These are phyloP conservation scores for Cyamopsis tetragonoloba DNA, from an alignment of 306 rosid genomes.

Conservation along the genomic window DNA sequence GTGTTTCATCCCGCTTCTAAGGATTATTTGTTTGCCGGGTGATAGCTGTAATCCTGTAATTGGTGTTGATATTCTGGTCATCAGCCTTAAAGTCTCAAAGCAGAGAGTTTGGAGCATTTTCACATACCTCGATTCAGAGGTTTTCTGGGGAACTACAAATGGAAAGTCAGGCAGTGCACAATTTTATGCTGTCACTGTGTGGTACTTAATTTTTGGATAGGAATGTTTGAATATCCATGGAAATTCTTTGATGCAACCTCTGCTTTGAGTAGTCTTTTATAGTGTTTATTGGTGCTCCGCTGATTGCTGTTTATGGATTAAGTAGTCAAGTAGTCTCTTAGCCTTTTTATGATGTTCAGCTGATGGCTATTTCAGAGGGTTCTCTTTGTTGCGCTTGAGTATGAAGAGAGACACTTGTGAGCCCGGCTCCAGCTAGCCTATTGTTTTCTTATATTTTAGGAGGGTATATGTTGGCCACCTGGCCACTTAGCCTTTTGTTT, in stretches of 20 bases:
- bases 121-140: slow-evolving; percentile 4
- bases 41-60: neutral
- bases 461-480: too few relatives aligned
- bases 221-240: neutral
- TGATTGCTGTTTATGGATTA: too few relatives aligned
- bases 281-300: too few relatives aligned
- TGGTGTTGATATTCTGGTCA: slow-evolving; percentile 22
- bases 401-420: neutral
- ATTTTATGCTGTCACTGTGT: neutral
- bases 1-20: neutral
- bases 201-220: slow-evolving; percentile 18
- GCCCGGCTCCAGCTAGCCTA: neutral
- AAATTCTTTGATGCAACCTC: neutral
- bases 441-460: neutral
- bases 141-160: neutral
- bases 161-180: neutral
- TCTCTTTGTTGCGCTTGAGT: neutral
- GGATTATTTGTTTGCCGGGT: slow-evolving; percentile 2
- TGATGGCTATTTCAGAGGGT: slow-evolving; percentile 1
- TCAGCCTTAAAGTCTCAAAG: slow-evolving; percentile 11
- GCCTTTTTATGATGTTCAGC: too few relatives aligned
- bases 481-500: too few relatives aligned
- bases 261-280: neutral
- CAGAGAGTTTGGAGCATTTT: slow-evolving; percentile 2
- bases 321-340: too few relatives aligned